These are phyloP conservation scores for Aspergillus sp. DNA, from an alignment of 2,329 filamentous ascomycete species.

Conservation along the genomic window DNA sequence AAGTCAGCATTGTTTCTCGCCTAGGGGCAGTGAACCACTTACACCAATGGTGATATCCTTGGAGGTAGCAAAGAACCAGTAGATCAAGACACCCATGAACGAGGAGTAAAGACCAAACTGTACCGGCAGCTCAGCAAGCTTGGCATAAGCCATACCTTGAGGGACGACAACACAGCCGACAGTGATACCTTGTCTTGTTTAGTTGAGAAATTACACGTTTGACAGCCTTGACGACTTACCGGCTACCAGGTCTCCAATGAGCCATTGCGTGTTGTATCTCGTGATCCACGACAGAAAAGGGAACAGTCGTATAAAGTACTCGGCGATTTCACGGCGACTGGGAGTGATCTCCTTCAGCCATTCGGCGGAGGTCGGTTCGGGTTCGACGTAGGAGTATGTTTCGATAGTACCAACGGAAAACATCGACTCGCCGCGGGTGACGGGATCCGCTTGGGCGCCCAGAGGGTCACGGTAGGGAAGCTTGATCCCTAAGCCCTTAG, in stretches of 20 bases:
- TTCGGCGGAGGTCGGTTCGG: conserved; percentile 71
- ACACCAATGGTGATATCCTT: conserved; percentile 98
- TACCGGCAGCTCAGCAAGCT: conserved; percentile 72
- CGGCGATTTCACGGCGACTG: conserved; percentile 48
- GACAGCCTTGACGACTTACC: conserved; percentile 50
- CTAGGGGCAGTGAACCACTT: conserved; percentile 37
- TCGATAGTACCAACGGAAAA: conserved; percentile 71
- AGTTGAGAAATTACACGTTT: background rate
- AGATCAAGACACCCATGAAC: conserved; percentile 90
- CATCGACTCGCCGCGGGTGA: conserved; percentile 75
- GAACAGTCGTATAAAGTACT: conserved; percentile 72
- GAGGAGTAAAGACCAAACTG: conserved; percentile 91
- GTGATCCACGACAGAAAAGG: conserved; percentile 87
- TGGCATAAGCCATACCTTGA: conserved; percentile 93
- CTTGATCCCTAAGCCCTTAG: conserved; percentile 80
- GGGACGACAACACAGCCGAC: conserved; percentile 84
- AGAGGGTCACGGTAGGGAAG: conserved; percentile 62
- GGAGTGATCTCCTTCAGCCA: conserved; percentile 68
- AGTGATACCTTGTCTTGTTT: conserved; percentile 55
- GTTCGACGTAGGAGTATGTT: conserved; percentile 79
- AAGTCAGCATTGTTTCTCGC: background rate
- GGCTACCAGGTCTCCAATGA: conserved; percentile 83
- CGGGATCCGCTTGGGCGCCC: conserved; percentile 55
- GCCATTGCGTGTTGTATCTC: conserved; percentile 86
- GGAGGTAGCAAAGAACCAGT: conserved; percentile 97